Conservation (phyloP, 176 grass and related monocot species). For the Luzula sylvatica region DNA sequence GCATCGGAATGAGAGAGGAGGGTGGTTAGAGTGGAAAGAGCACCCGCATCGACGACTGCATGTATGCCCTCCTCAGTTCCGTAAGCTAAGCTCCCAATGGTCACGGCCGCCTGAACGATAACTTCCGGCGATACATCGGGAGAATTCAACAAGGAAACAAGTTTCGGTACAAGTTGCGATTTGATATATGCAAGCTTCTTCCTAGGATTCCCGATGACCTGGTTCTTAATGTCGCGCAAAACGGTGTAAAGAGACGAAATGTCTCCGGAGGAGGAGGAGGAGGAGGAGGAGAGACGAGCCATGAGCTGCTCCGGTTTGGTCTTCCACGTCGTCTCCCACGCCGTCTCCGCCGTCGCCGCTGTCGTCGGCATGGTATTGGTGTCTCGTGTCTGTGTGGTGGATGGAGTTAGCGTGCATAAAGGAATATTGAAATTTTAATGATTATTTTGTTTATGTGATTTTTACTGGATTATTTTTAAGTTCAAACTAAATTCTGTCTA, state of each 20-base stretch:
- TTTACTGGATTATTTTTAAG: too few species aligned
- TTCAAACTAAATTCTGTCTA: too few species aligned
- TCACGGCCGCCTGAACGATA: slow-evolving; percentile 83
- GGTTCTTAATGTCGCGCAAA: slow-evolving; percentile 92
- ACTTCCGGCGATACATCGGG: slow-evolving; percentile 27
- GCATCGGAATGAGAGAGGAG: slow-evolving; percentile 65
- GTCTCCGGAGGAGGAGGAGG: slow-evolving; percentile 17
- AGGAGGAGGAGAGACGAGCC: slow-evolving; percentile 24
- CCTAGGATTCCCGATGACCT: slow-evolving; percentile 96
- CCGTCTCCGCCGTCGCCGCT: slow-evolving; percentile 61
- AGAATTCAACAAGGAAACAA: slow-evolving; percentile 50
- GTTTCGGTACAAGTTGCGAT: slow-evolving; percentile 68
- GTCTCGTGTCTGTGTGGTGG: too few species aligned
- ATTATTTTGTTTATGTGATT: too few species aligned
- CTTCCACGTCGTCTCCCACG: too few species aligned
- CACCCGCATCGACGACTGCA: slow-evolving; percentile 70
- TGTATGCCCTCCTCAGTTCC: slow-evolving; percentile 80
- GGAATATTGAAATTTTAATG: too few species aligned
- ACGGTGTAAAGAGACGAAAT: slow-evolving; percentile 43
- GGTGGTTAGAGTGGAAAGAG: slow-evolving; percentile 43
- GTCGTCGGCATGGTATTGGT: too few species aligned
- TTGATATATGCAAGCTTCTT: slow-evolving; percentile 93
- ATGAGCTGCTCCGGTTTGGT: slow-evolving; percentile 31
- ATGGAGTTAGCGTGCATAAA: too few species aligned
- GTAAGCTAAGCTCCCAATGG: slow-evolving; percentile 86